phyloP scores from a whole-genome alignment of 495 filamentous ascomycete genomes.

The Podospora bellae-mahoneyi region DNA sequence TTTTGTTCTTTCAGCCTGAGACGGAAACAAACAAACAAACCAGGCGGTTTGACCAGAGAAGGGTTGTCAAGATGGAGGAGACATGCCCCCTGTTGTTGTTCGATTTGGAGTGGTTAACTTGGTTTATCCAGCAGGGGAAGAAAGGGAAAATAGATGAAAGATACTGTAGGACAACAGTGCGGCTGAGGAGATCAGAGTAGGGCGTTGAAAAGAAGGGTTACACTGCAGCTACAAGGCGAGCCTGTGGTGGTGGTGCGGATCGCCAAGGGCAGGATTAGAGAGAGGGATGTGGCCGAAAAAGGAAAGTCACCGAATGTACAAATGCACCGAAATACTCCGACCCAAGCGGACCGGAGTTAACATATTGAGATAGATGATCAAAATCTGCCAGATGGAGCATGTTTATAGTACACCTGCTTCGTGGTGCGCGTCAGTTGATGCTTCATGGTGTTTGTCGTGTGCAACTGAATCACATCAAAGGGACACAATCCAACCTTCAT shows the following conservation, averaged over 20 bases:
- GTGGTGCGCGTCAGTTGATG: too few species aligned
- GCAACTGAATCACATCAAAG: not conserved
- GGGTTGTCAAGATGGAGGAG: not conserved
- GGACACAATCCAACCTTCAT: not conserved
- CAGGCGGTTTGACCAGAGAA: too few species aligned
- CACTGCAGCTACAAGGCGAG: not conserved
- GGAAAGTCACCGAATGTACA: not conserved
- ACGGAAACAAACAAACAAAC: too few species aligned
- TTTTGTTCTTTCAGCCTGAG: too few species aligned
- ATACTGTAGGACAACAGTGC: not conserved
- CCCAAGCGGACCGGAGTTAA: not conserved
- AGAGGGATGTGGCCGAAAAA: not conserved
- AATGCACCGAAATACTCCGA: not conserved
- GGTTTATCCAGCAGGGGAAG: not conserved
- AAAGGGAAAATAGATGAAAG: not conserved
- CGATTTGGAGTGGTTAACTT: not conserved
- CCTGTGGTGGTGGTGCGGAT: not conserved
- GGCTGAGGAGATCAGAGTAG: not conserved
- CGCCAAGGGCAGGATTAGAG: not conserved
- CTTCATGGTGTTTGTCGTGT: too few species aligned
- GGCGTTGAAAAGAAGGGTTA: not conserved
- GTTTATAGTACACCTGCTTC: too few species aligned
- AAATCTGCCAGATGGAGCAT: not conserved
- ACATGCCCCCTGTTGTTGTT: not conserved
- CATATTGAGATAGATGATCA: not conserved